Percentiles rank a stretch among this genome's conserved stretches.
These are phyloP conservation scores for Picea abies DNA, from an alignment of 83 land plant genomes.

Conservation along the genomic window DNA sequence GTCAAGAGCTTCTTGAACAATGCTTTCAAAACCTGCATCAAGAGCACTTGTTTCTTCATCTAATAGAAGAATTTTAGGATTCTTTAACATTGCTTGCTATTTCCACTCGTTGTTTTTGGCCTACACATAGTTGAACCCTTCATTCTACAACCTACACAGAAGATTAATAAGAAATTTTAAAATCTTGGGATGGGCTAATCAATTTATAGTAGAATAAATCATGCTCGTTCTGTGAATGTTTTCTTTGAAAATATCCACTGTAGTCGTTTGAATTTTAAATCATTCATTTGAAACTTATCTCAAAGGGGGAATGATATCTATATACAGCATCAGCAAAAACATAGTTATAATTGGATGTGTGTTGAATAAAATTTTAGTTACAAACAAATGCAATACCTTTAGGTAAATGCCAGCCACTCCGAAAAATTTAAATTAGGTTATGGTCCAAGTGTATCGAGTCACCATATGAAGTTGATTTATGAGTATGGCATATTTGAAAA, in stretches of 20 bases:
- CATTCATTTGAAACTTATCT: neutral
- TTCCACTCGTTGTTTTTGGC: constrained; percentile 98
- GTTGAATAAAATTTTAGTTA: neutral
- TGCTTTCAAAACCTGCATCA: constrained; percentile 90
- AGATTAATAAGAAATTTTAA: neutral
- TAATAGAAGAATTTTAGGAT: constrained; percentile 90
- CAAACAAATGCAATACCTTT: neutral
- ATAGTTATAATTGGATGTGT: neutral
- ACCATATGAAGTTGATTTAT: too few species aligned
- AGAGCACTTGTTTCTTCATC: constrained; percentile 99
- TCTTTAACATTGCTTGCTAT: constrained; percentile 96
- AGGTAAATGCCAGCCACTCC: neutral
- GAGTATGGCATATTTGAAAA: neutral
- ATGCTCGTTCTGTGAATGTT: neutral
- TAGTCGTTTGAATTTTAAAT: neutral
- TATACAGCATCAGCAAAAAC: neutral
- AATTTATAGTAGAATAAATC: neutral
- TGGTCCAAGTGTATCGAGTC: neutral
- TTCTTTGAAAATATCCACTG: neutral
- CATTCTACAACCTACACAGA: constrained; percentile 87
- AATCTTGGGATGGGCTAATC: neutral
- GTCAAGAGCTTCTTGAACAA: constrained; percentile 94
- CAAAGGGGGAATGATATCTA: neutral
- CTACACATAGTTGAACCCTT: constrained; percentile 92
- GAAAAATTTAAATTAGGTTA: neutral